These are phyloP conservation scores for Protea cynaroides DNA, from an alignment of 164 flowering plant species.

Conservation along the genomic window DNA sequence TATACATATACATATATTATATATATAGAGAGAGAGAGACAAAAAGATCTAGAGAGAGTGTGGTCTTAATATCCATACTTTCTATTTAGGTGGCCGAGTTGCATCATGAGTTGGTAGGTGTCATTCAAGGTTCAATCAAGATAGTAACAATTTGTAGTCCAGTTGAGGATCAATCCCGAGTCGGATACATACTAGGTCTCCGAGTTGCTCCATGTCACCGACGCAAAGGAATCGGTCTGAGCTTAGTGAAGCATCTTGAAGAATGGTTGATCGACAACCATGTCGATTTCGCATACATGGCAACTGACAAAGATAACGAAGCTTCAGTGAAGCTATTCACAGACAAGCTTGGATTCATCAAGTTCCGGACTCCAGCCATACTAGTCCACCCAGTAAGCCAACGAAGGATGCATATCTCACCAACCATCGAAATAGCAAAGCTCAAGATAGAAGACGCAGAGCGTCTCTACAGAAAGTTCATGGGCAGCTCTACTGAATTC, in stretches of 20 bases:
- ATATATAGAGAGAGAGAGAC: no score
- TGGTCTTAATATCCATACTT: no score
- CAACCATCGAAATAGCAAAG: constrained; percentile 27
- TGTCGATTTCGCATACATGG: constrained; percentile 67
- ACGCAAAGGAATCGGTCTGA: constrained; percentile 45
- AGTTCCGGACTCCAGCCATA: constrained; percentile 49
- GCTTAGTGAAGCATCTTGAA: constrained; percentile 40
- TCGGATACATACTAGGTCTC: constrained; percentile 65
- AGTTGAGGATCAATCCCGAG: constrained; percentile 24
- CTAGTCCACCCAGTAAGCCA: constrained; percentile 49
- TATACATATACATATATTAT: background rate
- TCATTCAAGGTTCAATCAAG: constrained; percentile 62
- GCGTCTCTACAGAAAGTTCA: constrained; percentile 31
- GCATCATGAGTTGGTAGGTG: constrained; percentile 49
- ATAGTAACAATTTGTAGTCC: constrained; percentile 22
- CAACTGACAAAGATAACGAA: constrained; percentile 60
- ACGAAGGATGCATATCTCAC: constrained; percentile 12
- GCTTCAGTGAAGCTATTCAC: constrained; percentile 59
- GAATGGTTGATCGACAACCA: constrained; percentile 51
- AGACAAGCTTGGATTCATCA: constrained; percentile 33
- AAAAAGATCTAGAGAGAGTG: no score
- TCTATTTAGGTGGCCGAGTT: constrained; percentile 55
- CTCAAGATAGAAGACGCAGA: constrained; percentile 46
- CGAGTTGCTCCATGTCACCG: constrained; percentile 49
- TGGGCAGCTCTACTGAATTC: constrained; percentile 49